A percentile compares a stretch with the other conserved stretches of the same genome.
These are phyloP conservation scores for Botrytis sinoallii DNA, from an alignment of 2,329 filamentous ascomycete species.

Conservation along the genomic window DNA sequence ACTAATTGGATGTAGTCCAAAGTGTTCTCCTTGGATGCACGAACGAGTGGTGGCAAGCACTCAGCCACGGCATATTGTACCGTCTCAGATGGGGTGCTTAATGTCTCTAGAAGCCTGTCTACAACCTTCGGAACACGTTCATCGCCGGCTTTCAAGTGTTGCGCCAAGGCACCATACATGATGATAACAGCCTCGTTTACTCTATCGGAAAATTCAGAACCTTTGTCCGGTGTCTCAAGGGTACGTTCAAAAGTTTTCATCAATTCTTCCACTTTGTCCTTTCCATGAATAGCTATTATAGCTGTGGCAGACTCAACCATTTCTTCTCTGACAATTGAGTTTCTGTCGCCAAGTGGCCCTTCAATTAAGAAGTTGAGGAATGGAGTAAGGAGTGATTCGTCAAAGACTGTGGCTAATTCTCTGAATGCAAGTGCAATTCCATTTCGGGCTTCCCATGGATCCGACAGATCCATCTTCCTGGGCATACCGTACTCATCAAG, in stretches of 20 bases:
- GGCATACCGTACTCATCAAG: constrained; percentile 95
- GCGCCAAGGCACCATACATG: constrained; percentile 89
- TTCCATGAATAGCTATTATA: constrained; percentile 78
- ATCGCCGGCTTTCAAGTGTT: constrained; percentile 83
- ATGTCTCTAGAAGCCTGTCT: constrained; percentile 76
- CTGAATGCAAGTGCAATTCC: constrained; percentile 86
- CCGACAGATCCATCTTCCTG: constrained; percentile 78
- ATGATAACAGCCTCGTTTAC: constrained; percentile 98
- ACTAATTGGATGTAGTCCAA: constrained; percentile 78
- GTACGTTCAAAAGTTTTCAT: constrained; percentile 91
- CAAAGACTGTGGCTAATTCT: constrained; percentile 71
- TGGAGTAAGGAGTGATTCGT: constrained; percentile 64
- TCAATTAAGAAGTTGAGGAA: constrained; percentile 86
- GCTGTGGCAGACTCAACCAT: constrained; percentile 89
- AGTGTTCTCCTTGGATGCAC: constrained; percentile 73
- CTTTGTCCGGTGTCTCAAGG: constrained; percentile 80
- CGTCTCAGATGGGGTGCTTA: constrained; percentile 92
- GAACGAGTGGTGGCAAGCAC: constrained; percentile 87
- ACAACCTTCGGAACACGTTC: constrained; percentile 84
- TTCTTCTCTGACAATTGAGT: constrained; percentile 71
- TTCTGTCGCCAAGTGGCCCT: constrained; percentile 83
- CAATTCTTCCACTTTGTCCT: constrained; percentile 77
- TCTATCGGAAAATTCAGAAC: constrained; percentile 76
- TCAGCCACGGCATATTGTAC: constrained; percentile 96
- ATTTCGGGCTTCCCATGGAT: constrained; percentile 88